phyloP scores from a whole-genome alignment of 176 grass and related monocot genomes.

The Alopecurus myosuroides region DNA sequence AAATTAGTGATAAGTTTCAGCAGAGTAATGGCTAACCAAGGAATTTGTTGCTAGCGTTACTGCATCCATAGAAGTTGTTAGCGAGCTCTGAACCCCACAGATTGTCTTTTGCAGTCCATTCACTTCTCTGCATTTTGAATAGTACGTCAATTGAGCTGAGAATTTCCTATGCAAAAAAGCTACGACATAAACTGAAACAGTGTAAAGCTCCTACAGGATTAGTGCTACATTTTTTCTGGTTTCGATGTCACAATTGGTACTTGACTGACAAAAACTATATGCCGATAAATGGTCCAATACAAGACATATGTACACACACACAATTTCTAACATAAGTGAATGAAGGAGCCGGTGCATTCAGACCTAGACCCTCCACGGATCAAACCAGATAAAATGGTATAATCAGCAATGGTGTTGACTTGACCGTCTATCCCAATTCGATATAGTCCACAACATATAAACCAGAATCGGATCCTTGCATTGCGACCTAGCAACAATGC shows the following conservation, averaged over 20 bases:
- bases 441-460: not conserved
- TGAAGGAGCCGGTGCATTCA: not conserved
- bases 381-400: not conserved
- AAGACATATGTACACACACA: not conserved
- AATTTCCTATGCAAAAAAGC: not conserved
- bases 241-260: not conserved
- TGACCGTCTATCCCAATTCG: not conserved
- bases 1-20: not conserved
- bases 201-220: not conserved
- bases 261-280: not conserved
- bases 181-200: conserved; percentile 15
- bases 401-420: not conserved
- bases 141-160: not conserved
- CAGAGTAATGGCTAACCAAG: conserved; percentile 27
- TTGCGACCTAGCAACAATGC: not conserved
- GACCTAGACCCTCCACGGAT: not conserved
- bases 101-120: conserved; percentile 6
- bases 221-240: no score
- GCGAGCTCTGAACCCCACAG: conserved; percentile 71
- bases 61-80: conserved; percentile 65
- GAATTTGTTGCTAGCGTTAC: conserved; percentile 64
- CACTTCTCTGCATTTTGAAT: conserved; percentile 36
- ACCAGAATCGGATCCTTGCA: not conserved
- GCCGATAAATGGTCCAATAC: not conserved
- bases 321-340: not conserved